phyloP scores from a whole-genome alignment of 2,329 filamentous ascomycete species.

The Sporothrix luriei region DNA sequence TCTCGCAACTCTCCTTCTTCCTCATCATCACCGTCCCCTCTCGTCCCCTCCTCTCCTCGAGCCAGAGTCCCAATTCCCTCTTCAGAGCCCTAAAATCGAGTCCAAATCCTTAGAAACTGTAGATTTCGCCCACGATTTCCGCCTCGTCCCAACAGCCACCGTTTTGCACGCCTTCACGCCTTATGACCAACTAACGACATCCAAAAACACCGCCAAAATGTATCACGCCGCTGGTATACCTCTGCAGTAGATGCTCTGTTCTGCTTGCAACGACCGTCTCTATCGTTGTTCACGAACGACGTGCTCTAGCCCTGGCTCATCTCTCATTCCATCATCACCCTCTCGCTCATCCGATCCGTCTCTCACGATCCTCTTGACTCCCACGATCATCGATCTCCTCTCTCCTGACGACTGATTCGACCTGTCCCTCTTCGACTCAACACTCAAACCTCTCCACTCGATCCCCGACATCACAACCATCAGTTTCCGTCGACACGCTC shows the following conservation, averaged over 20 bases:
- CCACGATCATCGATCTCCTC: background rate
- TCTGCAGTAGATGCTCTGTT: slow-evolving; percentile 43
- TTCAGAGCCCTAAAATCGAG: slow-evolving; percentile 2
- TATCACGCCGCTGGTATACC: slow-evolving; percentile 16
- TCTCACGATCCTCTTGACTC: slow-evolving; percentile 11
- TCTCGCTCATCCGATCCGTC: slow-evolving; percentile 9
- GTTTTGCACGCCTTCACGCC: background rate
- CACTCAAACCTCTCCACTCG: background rate
- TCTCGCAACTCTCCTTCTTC: slow-evolving; percentile 24
- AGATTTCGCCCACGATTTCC: background rate
- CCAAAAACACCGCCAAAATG: slow-evolving; percentile 38
- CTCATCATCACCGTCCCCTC: slow-evolving; percentile 24
- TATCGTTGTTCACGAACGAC: background rate
- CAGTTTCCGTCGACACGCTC: background rate
- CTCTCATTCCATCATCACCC: background rate
- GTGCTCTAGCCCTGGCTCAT: slow-evolving; percentile 18
- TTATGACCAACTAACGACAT: background rate
- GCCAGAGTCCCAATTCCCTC: slow-evolving; percentile 24
- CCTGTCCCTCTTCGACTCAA: background rate
- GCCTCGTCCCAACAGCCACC: background rate
- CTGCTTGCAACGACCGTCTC: slow-evolving; percentile 32
- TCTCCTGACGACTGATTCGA: slow-evolving; percentile 8
- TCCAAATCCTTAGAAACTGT: background rate
- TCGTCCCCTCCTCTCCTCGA: background rate
- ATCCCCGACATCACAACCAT: background rate